A percentile compares a stretch with the other conserved stretches of the same genome.
These are phyloP conservation scores for Camellia granthamiana DNA, from an alignment of 148 eudicot species.

Conservation along the genomic window DNA sequence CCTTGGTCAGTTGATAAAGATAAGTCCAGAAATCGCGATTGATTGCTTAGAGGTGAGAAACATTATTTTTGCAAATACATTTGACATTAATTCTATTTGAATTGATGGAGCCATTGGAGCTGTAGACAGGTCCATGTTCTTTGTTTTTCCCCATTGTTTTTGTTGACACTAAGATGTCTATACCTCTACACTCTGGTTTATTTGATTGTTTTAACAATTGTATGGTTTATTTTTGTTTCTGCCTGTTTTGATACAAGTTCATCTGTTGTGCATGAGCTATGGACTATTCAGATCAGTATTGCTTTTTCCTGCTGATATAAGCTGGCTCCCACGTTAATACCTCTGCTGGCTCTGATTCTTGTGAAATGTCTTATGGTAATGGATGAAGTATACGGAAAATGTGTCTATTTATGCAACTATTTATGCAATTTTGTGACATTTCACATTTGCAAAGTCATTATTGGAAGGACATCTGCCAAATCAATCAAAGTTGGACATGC, in stretches of 20 bases:
- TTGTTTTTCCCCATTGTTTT: not conserved
- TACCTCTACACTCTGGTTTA: not conserved
- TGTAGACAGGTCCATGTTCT: constrained; percentile 3
- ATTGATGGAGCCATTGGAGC: constrained; percentile 6
- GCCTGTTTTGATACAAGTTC: not conserved
- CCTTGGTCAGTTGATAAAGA: constrained; percentile 83
- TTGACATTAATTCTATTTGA: constrained; percentile 7
- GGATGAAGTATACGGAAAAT: not conserved
- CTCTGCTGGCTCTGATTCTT: not conserved
- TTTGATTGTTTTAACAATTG: not conserved
- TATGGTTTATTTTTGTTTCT: not conserved
- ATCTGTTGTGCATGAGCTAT: not conserved
- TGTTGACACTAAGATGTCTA: not conserved
- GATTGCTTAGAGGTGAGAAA: constrained; percentile 94
- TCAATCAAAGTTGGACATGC: constrained; percentile 18
- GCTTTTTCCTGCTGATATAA: constrained; percentile 1
- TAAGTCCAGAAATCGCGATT: constrained; percentile 91
- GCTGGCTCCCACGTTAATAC: not conserved
- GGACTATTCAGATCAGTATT: not conserved
- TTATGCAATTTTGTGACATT: too few species aligned
- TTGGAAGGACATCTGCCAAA: too few species aligned
- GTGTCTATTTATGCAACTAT: not conserved
- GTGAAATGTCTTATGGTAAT: not conserved
- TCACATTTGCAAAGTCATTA: too few species aligned
- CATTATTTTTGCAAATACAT: not conserved